Percentiles rank a stretch among this genome's conserved stretches.
phyloP scores from a whole-genome alignment of 495 filamentous ascomycete species.

The Hypoxylon fragiforme region DNA sequence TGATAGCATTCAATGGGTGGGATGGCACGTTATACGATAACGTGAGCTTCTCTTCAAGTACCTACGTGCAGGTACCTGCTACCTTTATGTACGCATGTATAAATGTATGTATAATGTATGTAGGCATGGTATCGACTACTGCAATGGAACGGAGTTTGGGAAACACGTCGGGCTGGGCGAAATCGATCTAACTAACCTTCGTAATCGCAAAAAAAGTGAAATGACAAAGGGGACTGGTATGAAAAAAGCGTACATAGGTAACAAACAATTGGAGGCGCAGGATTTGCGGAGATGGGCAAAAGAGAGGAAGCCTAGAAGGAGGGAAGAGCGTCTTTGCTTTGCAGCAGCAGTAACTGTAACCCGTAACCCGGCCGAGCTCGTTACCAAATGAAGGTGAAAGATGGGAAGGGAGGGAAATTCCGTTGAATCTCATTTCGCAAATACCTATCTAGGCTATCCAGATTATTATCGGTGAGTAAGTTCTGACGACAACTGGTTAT shows the following conservation, averaged over 20 bases:
- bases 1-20: too few relatives aligned
- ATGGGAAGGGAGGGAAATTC: slow-evolving; percentile 25
- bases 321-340: slow-evolving; percentile 10
- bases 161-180: slow-evolving; percentile 17
- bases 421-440: slow-evolving; percentile 27
- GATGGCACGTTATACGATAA: too few relatives aligned
- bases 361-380: slow-evolving; percentile 31
- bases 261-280: slow-evolving; percentile 24
- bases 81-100: too few relatives aligned
- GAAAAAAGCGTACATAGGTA: too few relatives aligned
- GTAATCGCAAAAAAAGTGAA: slow-evolving; percentile 20
- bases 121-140: slow-evolving; percentile 3
- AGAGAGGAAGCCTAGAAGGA: slow-evolving; percentile 14
- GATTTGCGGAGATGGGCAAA: slow-evolving; percentile 35
- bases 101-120: too few relatives aligned
- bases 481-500: slow-evolving; percentile 15
- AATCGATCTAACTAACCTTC: slow-evolving; percentile 27
- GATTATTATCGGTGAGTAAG: slow-evolving; percentile 35
- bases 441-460: too few relatives aligned
- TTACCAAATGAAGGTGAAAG: slow-evolving; percentile 25
- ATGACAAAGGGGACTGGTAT: slow-evolving; percentile 21
- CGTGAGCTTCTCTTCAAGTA: not conserved
- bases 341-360: slow-evolving; percentile 3
- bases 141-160: slow-evolving; percentile 17
- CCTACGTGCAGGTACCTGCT: not conserved